phyloP scores from a whole-genome alignment of 257 asterid genomes.

The Solanum stenotomum region DNA sequence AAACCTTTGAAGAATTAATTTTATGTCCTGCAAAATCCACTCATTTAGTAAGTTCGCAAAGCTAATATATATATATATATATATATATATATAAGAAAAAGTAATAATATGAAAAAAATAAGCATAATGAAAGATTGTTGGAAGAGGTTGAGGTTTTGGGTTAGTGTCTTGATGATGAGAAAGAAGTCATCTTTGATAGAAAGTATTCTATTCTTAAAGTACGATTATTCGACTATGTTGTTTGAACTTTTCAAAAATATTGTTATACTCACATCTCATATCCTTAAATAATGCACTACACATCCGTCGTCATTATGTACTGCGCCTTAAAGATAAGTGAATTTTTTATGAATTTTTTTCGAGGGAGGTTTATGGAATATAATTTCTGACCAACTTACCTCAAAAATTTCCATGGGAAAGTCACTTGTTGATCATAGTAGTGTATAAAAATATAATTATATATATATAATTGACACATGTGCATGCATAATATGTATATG shows the following conservation, averaged over 20 bases:
- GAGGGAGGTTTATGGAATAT: not conserved
- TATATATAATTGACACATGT: not conserved
- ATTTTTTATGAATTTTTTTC: too few relatives aligned
- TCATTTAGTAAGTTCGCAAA: not conserved
- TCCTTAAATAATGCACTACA: not conserved
- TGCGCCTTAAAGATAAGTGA: too few relatives aligned
- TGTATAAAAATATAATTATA: not conserved
- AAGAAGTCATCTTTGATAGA: not conserved
- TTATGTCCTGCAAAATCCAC: slow-evolving; percentile 28
- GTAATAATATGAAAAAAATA: not conserved
- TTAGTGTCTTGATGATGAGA: not conserved
- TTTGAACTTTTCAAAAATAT: not conserved
- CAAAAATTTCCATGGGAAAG: not conserved
- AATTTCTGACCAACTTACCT: not conserved
- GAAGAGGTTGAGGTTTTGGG: not conserved
- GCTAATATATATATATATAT: not conserved
- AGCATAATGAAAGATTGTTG: not conserved
- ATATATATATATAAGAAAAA: not conserved
- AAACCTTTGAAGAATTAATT: slow-evolving; percentile 23
- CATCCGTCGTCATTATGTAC: not conserved
- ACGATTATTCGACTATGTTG: fast-evolving
- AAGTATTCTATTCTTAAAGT: not conserved
- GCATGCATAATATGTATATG: not conserved
- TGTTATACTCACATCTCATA: fast-evolving
- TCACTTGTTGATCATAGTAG: not conserved